These are phyloP conservation scores for Boechera divaricarpa DNA, from an alignment of 345 rosid genomes.

Conservation along the genomic window DNA sequence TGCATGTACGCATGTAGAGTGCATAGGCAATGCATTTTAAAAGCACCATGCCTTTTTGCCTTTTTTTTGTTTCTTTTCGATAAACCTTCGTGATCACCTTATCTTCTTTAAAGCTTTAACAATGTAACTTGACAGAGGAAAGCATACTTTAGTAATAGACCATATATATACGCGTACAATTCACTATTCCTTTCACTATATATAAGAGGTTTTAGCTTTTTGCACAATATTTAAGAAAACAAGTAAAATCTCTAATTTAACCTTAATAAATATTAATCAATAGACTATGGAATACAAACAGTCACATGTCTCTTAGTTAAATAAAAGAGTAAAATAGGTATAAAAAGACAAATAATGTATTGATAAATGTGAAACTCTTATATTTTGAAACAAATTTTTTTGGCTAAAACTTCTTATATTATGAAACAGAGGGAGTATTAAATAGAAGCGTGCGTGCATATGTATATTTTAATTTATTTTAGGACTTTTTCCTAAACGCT, in stretches of 20 bases:
- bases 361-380: too few species aligned
- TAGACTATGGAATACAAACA: too few species aligned
- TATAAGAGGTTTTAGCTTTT: too few species aligned
- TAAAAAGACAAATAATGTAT: too few species aligned
- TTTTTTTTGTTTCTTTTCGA: background rate
- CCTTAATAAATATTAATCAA: too few species aligned
- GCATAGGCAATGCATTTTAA: constrained; percentile 12
- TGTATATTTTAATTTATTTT: background rate
- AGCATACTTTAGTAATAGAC: background rate
- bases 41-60: constrained; percentile 29
- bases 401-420: too few species aligned
- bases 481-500: background rate
- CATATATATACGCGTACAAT: constrained; percentile 5
- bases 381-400: too few species aligned
- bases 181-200: background rate
- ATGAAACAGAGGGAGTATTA: background rate
- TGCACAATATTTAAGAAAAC: too few species aligned
- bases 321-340: too few species aligned
- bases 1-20: background rate
- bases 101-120: constrained; percentile 29
- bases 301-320: too few species aligned
- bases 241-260: too few species aligned
- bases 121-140: constrained; percentile 2
- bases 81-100: constrained; percentile 23
- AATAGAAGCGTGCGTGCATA: background rate